Evolutionary conservation across 2,329 filamentous ascomycete species (phyloP), one percentile per base, ranked within the genome.

Genomic region (Didymella glomerata): DNA sequence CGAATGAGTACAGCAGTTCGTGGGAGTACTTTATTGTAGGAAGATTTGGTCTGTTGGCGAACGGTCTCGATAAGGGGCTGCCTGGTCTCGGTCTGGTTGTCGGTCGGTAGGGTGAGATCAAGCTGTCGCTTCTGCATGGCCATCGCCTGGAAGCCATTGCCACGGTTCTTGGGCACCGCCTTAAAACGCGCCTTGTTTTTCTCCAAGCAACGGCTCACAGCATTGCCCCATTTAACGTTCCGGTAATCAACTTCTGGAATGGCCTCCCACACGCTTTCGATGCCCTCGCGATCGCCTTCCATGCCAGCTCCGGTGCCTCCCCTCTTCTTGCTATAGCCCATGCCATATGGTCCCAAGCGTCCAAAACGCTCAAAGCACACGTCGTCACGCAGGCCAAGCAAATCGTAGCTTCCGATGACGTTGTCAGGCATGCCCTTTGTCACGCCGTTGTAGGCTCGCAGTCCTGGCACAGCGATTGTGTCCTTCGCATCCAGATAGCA

Each of bases 361-460:
- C 94, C 94, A 73, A 91, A 96, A 2, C 95, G 86, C 67, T 99
- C 95, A 72, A 97, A 97, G 79, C 95, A 99, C 46, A 97, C 86
- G 69, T 96, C 90, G 65, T 96, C 87, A 18, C 90, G 86, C 34
- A 98, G 80, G 0, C 88, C 89, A 13, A 98, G 78, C 40, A 94
- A 77, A 10, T 93, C 87, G 69, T 97, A 93, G 0, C 92, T 96
- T n/a, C 95, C 95, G 71, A 94, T 85, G 2, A 91, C 86, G 58
- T 92, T 86, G 48, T 95, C 87, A 0, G 95, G 95, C 75, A 96
- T 96, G 1, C 93, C 94, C 58, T 86, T 84, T 0, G 93, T 90
- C 2, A 95, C 85, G 3, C 94, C 94, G 11, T 89, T 82, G 67
- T 91, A 93, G 65, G 89, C 90, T 20, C 88, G 87, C 44, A 97